These are phyloP conservation scores for Cutaneotrichosporon cyanovorans DNA, from an alignment of 1,284 basidiomycete species.

Conservation along the genomic window DNA sequence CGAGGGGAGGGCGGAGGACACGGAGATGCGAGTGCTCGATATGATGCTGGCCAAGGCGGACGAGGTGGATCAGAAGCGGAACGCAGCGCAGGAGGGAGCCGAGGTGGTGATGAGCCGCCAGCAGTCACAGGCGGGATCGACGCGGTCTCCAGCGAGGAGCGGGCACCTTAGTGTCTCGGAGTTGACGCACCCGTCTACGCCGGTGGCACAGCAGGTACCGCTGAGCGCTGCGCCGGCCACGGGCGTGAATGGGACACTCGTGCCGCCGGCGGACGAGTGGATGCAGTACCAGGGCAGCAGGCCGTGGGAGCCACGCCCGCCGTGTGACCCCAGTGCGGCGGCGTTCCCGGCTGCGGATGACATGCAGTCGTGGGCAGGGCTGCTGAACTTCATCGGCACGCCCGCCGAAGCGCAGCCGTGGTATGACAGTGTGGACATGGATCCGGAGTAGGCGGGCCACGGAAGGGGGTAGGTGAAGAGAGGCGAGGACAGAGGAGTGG, in stretches of 20 bases:
- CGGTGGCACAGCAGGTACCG: background rate
- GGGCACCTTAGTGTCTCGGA: background rate
- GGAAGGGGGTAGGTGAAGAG: no score
- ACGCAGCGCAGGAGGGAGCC: background rate
- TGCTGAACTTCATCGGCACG: constrained; percentile 13
- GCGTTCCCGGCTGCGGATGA: constrained; percentile 17
- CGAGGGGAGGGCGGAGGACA: constrained; percentile 1
- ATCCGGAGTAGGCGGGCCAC: background rate
- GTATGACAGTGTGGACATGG: constrained; percentile 1
- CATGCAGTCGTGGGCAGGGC: constrained; percentile 9
- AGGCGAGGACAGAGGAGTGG: background rate
- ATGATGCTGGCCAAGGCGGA: constrained; percentile 16
- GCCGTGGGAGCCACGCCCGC: constrained; percentile 13
- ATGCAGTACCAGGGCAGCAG: background rate
- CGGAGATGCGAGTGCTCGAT: constrained; percentile 17
- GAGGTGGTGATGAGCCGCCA: background rate
- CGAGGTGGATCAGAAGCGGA: constrained; percentile 7
- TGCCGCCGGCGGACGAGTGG: constrained; percentile 6
- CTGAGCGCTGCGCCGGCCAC: background rate
- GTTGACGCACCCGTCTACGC: background rate
- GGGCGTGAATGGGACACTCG: constrained; percentile 5
- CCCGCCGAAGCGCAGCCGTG: constrained; percentile 7
- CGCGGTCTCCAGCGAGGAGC: background rate
- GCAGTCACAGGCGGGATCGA: background rate
- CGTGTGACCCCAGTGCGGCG: constrained; percentile 15